These are phyloP conservation scores for Massariosphaeria phaeospora DNA, from an alignment of 495 filamentous ascomycete genomes.

Conservation along the genomic window DNA sequence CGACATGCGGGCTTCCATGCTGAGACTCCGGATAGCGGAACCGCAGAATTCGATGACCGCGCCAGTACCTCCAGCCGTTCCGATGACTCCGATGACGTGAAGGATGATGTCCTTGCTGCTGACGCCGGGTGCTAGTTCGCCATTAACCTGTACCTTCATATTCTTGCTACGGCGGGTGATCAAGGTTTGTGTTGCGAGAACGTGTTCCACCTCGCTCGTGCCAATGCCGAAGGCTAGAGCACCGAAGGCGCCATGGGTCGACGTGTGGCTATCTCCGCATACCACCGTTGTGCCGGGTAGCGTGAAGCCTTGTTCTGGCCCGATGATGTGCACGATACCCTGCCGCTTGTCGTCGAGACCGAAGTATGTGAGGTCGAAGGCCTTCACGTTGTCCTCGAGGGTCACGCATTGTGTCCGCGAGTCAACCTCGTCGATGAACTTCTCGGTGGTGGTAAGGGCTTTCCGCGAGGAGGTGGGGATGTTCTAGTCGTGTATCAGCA, in stretches of 20 bases:
- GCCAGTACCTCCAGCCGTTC: conserved; percentile 91
- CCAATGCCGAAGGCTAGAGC: conserved; percentile 95
- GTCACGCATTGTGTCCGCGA: conserved; percentile 91
- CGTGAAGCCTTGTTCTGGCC: conserved; percentile 98
- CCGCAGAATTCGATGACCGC: conserved; percentile 96
- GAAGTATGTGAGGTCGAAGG: conserved; percentile 95
- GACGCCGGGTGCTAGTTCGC: conserved; percentile 82
- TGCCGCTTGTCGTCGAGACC: conserved; percentile 93
- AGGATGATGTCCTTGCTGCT: conserved; percentile 96
- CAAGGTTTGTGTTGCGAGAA: conserved; percentile 90
- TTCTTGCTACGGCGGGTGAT: conserved; percentile 96
- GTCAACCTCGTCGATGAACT: conserved; percentile 90
- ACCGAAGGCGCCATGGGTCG: conserved; percentile 95
- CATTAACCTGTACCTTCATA: conserved; percentile 95
- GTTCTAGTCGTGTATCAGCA: conserved; percentile 54
- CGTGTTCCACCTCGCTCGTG: conserved; percentile 97
- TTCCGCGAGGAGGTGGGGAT: conserved; percentile 86
- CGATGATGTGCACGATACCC: conserved; percentile 97
- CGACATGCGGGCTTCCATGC: conserved; percentile 98
- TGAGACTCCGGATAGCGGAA: conserved; percentile 79
- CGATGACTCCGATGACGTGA: conserved; percentile 88
- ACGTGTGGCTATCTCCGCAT: conserved; percentile 96
- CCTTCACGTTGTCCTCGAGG: conserved; percentile 94
- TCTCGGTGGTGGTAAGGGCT: conserved; percentile 74
- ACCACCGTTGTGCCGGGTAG: conserved; percentile 96